Base-by-base conservation (phyloP, 2,329 filamentous ascomycete species). In the Paraconiothyrium sp. region DNA sequence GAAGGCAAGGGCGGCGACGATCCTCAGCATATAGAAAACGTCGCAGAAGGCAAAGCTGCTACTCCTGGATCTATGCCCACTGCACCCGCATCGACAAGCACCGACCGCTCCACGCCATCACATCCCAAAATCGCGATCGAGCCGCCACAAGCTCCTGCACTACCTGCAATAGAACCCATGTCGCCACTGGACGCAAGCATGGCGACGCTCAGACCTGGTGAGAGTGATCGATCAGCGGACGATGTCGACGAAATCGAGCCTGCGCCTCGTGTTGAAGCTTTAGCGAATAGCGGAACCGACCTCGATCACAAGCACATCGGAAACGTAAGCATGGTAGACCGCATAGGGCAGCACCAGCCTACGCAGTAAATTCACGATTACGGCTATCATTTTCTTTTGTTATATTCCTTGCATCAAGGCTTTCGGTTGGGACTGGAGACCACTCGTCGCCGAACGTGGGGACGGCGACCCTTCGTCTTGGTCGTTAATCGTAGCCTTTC, bases 1-100 rank as follows among this genome's bases (percentile, higher is more conserved):
- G 86, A 75, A 9, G 67, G 70, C 11, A 68, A 70, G 22, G 68
- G 89, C 46, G 83, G 85, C 59, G 74, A 73, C 9, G 76, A 71
- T n/a, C 64, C 76, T 54, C 76, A 81, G 63, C 76, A 80, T 54
- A 78, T 81, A 48, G 82, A 83, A 61, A 73, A 77, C 54, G 66
- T 76, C 34, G 58, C 57, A 22, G 65, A 66, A 24, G 55, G 48
- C 50, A 13, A 57, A 61, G 14, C 39, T 59, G 4, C 51, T 48
- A 3, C 43, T 51, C 50, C 60, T 43, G 30, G 46, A 8, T 24
- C 49, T 44, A 16, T 52, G 35, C 3, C 49, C 13, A 34, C 44
- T 13, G 13, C 27, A 10, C 24, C 39, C 2, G 41, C 55, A 16
- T 72, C 67, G 16, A 70, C 73, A 44, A 73, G 70, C 44, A 75